Base-by-base conservation (phyloP, 2,329 filamentous ascomycete genomes). In the Penicillium sp. region DNA sequence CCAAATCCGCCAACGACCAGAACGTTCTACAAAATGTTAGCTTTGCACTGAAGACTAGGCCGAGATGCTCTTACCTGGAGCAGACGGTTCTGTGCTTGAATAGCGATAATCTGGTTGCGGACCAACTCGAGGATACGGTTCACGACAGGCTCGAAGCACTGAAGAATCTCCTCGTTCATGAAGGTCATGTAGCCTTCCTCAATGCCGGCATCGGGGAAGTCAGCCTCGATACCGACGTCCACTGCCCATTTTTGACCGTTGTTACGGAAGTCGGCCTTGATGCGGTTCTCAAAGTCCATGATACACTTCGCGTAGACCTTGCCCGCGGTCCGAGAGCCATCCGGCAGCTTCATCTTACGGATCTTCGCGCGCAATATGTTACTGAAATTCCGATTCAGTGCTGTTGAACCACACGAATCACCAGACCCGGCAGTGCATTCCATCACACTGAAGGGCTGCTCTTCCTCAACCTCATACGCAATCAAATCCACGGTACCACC, bases 151-250 rank as follows among this genome's bases (percentile, higher is more conserved):
- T 97, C 91, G 69, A 97, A 98, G 75, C 93, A 97, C 74, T 97
- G 91, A 60, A 98, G 77, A 62, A 98, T 97, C 72, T 98, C 93
- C 73, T 97, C 93, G 68, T 98, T 97, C 54, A 90, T 97, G 69
- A 98, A 98, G 2, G 91, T 97, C 93, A 98, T 98, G 76, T 96
- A 97, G 44, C 93, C 91, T 72, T 98, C 93, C 73, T 97, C 93
- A 60, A 98, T 97, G 60, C 89, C 90, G 29, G 93, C 93, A 67
- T 97, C 93, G 34, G 91, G 91, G 75, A 94, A 97, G 66, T 97
- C 93, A 38, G 91, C 89, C 76, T 98, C 93, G 63, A 98, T 97
- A 65, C 93, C 93, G 43, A 98, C 93, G 67, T 98, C 93, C 19
- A 97, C 90, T 39, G 93, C 93, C 93, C 93, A 97, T 71, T 97